phyloP scores from a whole-genome alignment of 306 rosid genomes.

The Ormosia semicastrata region DNA sequence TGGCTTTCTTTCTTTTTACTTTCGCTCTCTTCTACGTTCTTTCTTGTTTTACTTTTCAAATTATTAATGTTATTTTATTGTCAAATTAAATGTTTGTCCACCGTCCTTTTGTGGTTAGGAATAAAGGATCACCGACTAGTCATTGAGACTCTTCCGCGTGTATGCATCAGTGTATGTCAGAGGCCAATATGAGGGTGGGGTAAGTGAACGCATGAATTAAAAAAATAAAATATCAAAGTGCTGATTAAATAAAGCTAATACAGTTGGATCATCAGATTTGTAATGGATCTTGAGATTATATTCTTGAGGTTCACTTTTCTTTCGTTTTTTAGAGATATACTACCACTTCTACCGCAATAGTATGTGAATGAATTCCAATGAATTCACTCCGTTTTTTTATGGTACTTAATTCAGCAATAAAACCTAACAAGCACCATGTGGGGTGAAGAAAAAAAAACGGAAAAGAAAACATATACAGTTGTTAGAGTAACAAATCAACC shows the following conservation, averaged over 20 bases:
- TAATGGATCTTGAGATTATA: slow-evolving; percentile 17
- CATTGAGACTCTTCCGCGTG: slow-evolving; percentile 39
- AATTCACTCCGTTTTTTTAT: neutral
- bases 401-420: neutral
- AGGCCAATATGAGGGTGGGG: slow-evolving; percentile 35
- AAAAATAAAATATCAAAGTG: neutral
- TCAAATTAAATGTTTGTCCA: slow-evolving; percentile 1
- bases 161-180: slow-evolving; percentile 24
- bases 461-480: neutral
- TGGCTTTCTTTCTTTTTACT: slow-evolving; percentile 12
- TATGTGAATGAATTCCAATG: neutral
- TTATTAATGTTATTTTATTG: neutral
- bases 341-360: neutral
- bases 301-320: neutral
- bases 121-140: slow-evolving; percentile 42
- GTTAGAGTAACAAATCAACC: slow-evolving; percentile 19
- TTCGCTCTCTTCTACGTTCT: slow-evolving; percentile 10
- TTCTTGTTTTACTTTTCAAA: neutral
- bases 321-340: no score
- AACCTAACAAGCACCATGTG: neutral
- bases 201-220: neutral
- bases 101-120: slow-evolving; percentile 32
- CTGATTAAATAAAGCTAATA: neutral
- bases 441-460: neutral
- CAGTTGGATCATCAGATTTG: slow-evolving; percentile 5